Base-by-base conservation (phyloP, 768 basidiomycete species). In the Lentinula sp. region DNA sequence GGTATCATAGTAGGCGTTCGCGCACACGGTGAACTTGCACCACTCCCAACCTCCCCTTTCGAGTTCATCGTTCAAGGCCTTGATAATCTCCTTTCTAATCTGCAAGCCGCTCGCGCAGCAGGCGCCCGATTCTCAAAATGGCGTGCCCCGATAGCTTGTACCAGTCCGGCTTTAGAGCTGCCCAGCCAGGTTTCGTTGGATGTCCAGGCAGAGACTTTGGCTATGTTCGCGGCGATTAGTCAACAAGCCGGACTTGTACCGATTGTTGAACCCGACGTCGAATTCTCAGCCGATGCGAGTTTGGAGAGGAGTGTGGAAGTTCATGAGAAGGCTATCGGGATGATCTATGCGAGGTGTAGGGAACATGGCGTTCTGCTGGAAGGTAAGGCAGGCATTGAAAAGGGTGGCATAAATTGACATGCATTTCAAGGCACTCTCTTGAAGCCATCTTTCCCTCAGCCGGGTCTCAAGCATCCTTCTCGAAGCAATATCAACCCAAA, bases 101-200 rank as follows among this genome's bases (percentile, higher is more conserved):
- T 82, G 5, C 76, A 78, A 61, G 75, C 75, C 4, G 78, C 78
- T 18, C 75, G 74, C 37, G 72, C 70, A 18, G 76, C 76, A 0
- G 80, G 80, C 1, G 78, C 80, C 13, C 71, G 81, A 39, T 82
- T 84, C 66, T 78, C 78, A 40, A 82, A 80, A 64, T 82, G 79
- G 77, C 76, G 81, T 6, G 75, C 75, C n/a, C 78, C 77, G 1
- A 77, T 82, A 61, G 75, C 77, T 21, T 82, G 80, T 61, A 76
- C 77, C 42, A 73, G 74, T 13, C 62, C 57, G 0, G 69, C 64
- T 43, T 66, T 68, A 0, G 72, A 72, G 18, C 72, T 78, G 28
- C 79, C 80, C 2, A 73, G 76, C 1, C 74, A 73, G 39, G 69
- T 76, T 23, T 74, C 73, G 21, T 67, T 83, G 11, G 77, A 81